These are phyloP conservation scores for Pichia sp. DNA, from an alignment of 1,139 yeast species.

Conservation along the genomic window DNA sequence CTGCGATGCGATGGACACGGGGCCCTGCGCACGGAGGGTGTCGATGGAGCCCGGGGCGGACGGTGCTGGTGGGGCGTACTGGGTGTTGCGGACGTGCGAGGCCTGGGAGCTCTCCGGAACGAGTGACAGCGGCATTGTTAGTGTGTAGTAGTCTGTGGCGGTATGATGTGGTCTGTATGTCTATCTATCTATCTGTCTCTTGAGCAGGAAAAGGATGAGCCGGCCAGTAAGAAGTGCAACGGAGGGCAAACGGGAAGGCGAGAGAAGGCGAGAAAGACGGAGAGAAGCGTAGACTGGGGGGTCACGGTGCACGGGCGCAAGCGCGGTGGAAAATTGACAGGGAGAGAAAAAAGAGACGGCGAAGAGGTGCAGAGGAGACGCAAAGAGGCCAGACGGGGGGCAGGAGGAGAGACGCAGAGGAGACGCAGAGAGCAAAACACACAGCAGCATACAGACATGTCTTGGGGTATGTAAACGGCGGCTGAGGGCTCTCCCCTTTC, in stretches of 20 bases:
- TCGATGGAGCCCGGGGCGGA: constrained; percentile 63
- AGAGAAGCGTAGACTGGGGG: background rate
- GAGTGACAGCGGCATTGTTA: constrained; percentile 4
- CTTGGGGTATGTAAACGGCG: constrained; percentile 21
- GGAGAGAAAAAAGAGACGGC: background rate
- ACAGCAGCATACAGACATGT: constrained; percentile 10
- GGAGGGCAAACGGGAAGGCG: too few species aligned
- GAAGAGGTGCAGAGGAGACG: too few species aligned
- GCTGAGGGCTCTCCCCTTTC: background rate
- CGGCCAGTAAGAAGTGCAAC: background rate
- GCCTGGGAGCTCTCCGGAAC: constrained; percentile 29
- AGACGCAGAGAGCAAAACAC: background rate
- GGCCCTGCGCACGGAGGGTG: constrained; percentile 55
- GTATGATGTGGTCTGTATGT: background rate
- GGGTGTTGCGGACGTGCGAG: constrained; percentile 33
- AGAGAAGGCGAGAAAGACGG: background rate
- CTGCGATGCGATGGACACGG: constrained; percentile 57
- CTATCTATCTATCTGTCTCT: background rate
- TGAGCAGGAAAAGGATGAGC: background rate
- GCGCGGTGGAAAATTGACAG: background rate
- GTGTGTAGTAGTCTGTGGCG: background rate
- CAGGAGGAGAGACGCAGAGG: background rate
- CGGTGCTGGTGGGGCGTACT: constrained; percentile 50
- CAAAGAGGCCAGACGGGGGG: background rate
- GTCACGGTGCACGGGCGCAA: too few species aligned